Evolutionary conservation across 192 early-diverging fungal genomes (phyloP).

Genomic region (Linnemannia zychae): DNA sequence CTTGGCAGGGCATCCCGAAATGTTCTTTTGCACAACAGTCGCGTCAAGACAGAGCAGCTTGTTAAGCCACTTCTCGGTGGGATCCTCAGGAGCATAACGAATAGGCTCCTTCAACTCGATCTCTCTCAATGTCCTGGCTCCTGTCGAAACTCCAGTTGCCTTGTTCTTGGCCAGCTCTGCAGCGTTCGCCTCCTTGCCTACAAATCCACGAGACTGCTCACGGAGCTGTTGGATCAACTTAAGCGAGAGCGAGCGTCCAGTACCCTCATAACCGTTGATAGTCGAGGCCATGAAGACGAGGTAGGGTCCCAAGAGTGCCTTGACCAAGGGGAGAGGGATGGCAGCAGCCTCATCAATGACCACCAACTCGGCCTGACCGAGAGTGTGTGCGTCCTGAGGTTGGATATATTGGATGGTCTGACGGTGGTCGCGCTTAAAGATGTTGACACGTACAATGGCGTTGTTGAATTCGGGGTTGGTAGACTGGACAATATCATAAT

Average conservation of each 20-base stretch:
- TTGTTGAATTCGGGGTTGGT: constrained; percentile 97
- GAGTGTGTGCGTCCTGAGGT: constrained; percentile 92
- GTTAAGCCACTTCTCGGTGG: constrained; percentile 96
- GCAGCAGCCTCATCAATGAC: constrained; percentile 99
- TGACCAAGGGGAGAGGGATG: constrained; percentile 95
- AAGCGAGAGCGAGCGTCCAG: constrained; percentile 95
- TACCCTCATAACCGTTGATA: constrained; percentile 99
- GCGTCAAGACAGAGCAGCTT: constrained; percentile 95
- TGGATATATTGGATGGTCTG: constrained; percentile 99
- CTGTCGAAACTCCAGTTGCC: constrained; percentile 51
- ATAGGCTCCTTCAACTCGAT: constrained; percentile 96
- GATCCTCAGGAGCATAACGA: constrained; percentile 88
- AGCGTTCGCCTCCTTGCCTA: constrained; percentile 60
- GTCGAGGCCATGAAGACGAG: constrained; percentile 99
- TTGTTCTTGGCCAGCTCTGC: constrained; percentile 59
- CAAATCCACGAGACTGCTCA: constrained; percentile 88
- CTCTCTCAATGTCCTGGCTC: constrained; percentile 87
- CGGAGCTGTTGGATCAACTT: constrained; percentile 96
- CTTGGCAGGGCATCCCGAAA: constrained; percentile 93
- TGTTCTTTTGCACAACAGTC: constrained; percentile 74
- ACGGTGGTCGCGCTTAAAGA: constrained; percentile 92
- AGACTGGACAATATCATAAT: constrained; percentile 99
- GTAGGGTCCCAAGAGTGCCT: constrained; percentile 93
- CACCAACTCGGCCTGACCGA: constrained; percentile 97
- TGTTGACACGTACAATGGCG: constrained; percentile 95